Percentiles rank a stretch among this genome's conserved stretches.
phyloP scores from a whole-genome alignment of 2,329 filamentous ascomycete species.

The Reticulascus tulasneorum region DNA sequence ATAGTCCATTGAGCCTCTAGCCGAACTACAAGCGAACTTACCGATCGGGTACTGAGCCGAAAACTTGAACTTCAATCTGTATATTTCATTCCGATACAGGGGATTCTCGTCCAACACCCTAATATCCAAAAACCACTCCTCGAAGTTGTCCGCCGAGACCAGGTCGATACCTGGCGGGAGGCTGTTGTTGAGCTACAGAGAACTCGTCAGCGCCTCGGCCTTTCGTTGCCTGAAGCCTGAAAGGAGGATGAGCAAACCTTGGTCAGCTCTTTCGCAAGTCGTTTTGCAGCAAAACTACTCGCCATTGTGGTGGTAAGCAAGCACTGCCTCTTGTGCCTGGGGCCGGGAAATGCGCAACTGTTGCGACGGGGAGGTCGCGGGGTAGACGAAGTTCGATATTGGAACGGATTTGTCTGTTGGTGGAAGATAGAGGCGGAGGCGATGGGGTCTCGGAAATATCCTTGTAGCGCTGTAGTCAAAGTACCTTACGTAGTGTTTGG shows the following conservation, averaged over 20 bases:
- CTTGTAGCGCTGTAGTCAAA: too few species aligned
- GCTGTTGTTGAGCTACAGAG: constrained; percentile 32
- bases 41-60: constrained; percentile 84
- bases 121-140: constrained; percentile 92
- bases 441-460: too few species aligned
- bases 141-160: constrained; percentile 74
- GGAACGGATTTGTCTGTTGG: too few species aligned
- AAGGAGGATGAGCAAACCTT: constrained; percentile 39
- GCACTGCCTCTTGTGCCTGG: too few species aligned
- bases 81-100: constrained; percentile 75
- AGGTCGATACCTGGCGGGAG: constrained; percentile 71
- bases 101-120: constrained; percentile 86
- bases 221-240: not conserved
- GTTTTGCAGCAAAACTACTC: constrained; percentile 49
- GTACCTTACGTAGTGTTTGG: too few species aligned
- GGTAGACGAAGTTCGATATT: too few species aligned
- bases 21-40: constrained; percentile 33
- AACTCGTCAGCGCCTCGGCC: constrained; percentile 4
- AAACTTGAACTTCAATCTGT: constrained; percentile 85
- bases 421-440: too few species aligned
- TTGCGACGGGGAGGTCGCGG: not conserved
- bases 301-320: too few species aligned
- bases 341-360: not conserved
- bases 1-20: constrained; percentile 1
- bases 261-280: constrained; percentile 54